A percentile compares a stretch with the other conserved stretches of the same genome.
Conservation (phyloP, 2,329 filamentous ascomycete species). For the Acephala macrosclerotiorum region DNA sequence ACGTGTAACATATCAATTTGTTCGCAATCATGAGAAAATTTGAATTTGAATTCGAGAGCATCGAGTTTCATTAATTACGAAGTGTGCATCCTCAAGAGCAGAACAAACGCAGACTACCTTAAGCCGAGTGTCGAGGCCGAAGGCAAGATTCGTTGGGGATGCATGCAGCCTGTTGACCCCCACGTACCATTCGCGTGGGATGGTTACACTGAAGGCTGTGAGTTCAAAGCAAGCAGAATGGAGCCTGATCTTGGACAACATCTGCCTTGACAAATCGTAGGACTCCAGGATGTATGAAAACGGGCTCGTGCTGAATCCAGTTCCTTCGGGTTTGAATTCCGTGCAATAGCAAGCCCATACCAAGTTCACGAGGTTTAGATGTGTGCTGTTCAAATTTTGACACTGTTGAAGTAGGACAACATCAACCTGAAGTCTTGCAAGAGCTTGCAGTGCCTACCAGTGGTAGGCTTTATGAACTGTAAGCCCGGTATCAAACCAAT, state of each 20-base stretch:
- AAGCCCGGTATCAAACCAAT: no score
- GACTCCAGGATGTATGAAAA: not conserved
- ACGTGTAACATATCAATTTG: constrained; percentile 1
- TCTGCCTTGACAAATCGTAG: not conserved
- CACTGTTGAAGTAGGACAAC: no score
- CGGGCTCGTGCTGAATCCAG: no score
- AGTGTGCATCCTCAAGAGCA: not conserved
- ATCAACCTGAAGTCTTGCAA: no score
- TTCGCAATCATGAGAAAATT: not conserved
- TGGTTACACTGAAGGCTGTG: not conserved
- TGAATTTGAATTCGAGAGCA: not conserved
- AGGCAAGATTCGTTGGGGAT: not conserved
- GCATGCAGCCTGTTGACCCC: constrained; percentile 3
- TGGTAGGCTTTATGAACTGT: no score
- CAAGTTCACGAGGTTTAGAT: no score
- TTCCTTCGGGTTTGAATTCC: no score
- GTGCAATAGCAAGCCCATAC: no score
- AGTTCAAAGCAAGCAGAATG: not conserved
- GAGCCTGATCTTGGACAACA: not conserved
- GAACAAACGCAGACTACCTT: not conserved
- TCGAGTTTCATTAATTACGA: not conserved
- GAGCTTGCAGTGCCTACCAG: no score
- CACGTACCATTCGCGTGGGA: no score
- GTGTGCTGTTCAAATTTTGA: no score
- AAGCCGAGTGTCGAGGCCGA: not conserved